phyloP scores from a whole-genome alignment of 1,139 yeast genomes.

The Lodderomyces pseudojiufengensis region DNA sequence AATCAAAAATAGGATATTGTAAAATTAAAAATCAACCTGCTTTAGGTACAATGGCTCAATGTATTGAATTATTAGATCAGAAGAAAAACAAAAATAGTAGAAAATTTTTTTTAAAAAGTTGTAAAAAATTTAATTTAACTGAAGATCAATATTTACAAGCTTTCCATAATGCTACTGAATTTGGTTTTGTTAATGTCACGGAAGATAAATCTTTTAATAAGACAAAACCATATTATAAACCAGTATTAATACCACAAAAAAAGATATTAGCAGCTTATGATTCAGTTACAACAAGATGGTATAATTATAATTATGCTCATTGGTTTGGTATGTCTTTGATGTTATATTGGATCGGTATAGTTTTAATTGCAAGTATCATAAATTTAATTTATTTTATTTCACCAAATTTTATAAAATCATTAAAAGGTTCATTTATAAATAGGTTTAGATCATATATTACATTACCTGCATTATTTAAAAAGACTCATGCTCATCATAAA shows the following conservation, averaged over 20 bases:
- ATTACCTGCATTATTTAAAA: slow-evolving; percentile 46
- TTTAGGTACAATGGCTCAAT: slow-evolving; percentile 37
- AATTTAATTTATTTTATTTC: slow-evolving; percentile 29
- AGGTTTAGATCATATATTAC: slow-evolving; percentile 39
- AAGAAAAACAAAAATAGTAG: slow-evolving; percentile 18
- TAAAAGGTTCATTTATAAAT: slow-evolving; percentile 33
- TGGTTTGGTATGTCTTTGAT: slow-evolving; percentile 50
- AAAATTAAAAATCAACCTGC: slow-evolving; percentile 34
- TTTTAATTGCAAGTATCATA: slow-evolving; percentile 42
- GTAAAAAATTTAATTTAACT: slow-evolving; percentile 26
- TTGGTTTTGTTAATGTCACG: slow-evolving; percentile 22
- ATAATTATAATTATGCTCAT: slow-evolving; percentile 42
- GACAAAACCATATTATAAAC: slow-evolving; percentile 27
- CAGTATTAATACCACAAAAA: slow-evolving; percentile 22
- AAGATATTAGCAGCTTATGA: slow-evolving; percentile 29
- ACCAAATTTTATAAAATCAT: slow-evolving; percentile 31
- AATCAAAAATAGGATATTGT: slow-evolving; percentile 30
- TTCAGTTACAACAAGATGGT: slow-evolving; percentile 38
- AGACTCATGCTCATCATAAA: slow-evolving; percentile 39
- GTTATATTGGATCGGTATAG: slow-evolving; percentile 43
- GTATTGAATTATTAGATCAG: slow-evolving; percentile 26
- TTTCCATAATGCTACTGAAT: slow-evolving; percentile 36
- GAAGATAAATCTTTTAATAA: slow-evolving; percentile 26
- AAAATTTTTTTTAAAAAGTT: slow-evolving; percentile 23
- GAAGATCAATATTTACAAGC: slow-evolving; percentile 26